Base-by-base conservation (phyloP, 176 grass and related monocot species). In the Dactylis glomerata region DNA sequence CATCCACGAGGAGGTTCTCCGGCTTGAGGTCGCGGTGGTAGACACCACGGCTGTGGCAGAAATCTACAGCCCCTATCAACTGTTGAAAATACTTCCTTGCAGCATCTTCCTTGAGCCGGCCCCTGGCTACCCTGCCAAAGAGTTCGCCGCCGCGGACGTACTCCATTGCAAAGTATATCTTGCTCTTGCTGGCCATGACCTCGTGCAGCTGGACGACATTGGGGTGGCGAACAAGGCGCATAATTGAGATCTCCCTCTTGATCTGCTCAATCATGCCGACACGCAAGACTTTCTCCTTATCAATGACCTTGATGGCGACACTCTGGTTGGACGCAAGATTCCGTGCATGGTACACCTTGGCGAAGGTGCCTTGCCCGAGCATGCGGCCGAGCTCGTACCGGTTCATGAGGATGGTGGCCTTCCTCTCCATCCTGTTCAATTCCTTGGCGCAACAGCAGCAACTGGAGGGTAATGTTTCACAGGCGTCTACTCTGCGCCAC, bases 91-190 rank as follows among this genome's bases (percentile, higher is more conserved):
- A 97, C 80, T 84, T 84, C 78, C 84, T 87, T 0, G 95, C 88
- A 10, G 31, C 47, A 13, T 94, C 90, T 79, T 97, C 90, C 84
- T 89, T 92, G 62, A 97, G 81, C 20, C 88, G 81, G 11, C 95
- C 92, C 73, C 86, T 87, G 16, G 92, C 79, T 13, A 97, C 86
- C 61, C 73, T 87, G 55, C 57, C 80, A 82, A 94, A 97, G 16
- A 97, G 95, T 82, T 97, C 95, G 3, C 92, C 90, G 0, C 95
- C 92, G 12, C 85, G 84, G 46, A 97, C 88, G 20, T 97, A 97
- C 86, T 97, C 95, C 90, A 97, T 94, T 22, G 89, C 86, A 3
- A 94, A 97, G 83, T 94, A 97, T 83, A 97, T 97, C 84, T 92
- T 94, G 78, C 75, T 91, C 88, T 94, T 97, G 86, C 86, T 97